Evolutionary conservation across 768 basidiomycete genomes (phyloP).

Genomic region (Collybia sordida): DNA sequence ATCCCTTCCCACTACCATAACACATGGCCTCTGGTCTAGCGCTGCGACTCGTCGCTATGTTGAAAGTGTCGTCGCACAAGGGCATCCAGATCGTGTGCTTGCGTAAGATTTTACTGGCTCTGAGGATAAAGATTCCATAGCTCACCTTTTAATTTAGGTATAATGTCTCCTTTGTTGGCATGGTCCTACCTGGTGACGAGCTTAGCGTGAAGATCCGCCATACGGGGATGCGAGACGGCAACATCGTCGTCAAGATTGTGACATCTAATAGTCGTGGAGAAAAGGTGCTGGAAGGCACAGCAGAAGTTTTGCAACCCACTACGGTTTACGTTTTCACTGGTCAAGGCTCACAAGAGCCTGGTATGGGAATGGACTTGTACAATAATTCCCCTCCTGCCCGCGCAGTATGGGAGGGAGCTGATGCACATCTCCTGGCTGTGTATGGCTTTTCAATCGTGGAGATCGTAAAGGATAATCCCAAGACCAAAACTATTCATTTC

Average conservation of each 20-base stretch:
- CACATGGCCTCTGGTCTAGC: slow-evolving; percentile 96
- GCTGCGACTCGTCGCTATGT: slow-evolving; percentile 92
- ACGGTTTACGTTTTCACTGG: slow-evolving; percentile 98
- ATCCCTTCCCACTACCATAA: slow-evolving; percentile 92
- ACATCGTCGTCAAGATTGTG: slow-evolving; percentile 88
- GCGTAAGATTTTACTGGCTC: slow-evolving; percentile 54
- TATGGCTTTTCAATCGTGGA: slow-evolving; percentile 99
- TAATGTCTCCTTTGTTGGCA: slow-evolving; percentile 93
- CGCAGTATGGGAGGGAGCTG: slow-evolving; percentile 96
- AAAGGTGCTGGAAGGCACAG: slow-evolving; percentile 89
- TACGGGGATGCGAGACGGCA: slow-evolving; percentile 88
- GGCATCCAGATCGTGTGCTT: slow-evolving; percentile 86
- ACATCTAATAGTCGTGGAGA: slow-evolving; percentile 84
- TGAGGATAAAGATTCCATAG: slow-evolving; percentile 2
- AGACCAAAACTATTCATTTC: slow-evolving; percentile 97
- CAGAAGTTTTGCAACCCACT: slow-evolving; percentile 89
- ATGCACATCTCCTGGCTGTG: slow-evolving; percentile 87
- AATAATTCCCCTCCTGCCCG: slow-evolving; percentile 89
- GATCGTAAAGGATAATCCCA: slow-evolving; percentile 98
- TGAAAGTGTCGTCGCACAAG: slow-evolving; percentile 92
- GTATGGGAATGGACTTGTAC: slow-evolving; percentile 99
- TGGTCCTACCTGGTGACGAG: slow-evolving; percentile 92
- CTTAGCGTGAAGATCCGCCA: slow-evolving; percentile 87
- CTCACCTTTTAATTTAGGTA: slow-evolving; percentile 54
- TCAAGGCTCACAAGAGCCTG: slow-evolving; percentile 95